Evolutionary conservation across 352 stramenopile genomes (phyloP).

Genomic region (Phytopythium boreale): DNA sequence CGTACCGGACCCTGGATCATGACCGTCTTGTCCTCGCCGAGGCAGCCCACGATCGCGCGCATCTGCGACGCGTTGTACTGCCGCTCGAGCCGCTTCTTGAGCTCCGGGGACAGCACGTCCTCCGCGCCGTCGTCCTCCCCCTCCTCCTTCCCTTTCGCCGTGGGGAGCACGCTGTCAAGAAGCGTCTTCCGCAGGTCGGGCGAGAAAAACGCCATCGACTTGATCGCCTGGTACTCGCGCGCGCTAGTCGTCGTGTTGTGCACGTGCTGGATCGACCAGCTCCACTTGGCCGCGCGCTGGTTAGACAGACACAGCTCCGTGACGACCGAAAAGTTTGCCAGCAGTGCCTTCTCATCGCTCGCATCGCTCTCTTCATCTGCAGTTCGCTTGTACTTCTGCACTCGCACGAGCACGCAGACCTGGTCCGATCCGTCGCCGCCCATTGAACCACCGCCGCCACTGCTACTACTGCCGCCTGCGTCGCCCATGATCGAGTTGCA

Average conservation of each 20-base stretch:
- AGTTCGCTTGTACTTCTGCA: slow-evolving; percentile 21
- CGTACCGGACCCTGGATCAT: slow-evolving; percentile 83
- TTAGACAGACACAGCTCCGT: slow-evolving; percentile 74
- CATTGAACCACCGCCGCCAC: background rate
- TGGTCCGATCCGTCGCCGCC: slow-evolving; percentile 32
- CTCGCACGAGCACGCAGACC: slow-evolving; percentile 61
- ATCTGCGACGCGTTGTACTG: slow-evolving; percentile 80
- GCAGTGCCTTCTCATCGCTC: background rate
- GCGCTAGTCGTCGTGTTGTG: slow-evolving; percentile 75
- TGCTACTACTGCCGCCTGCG: background rate
- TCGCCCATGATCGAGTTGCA: slow-evolving; percentile 57
- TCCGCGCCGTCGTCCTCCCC: background rate
- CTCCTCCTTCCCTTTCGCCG: slow-evolving; percentile 7
- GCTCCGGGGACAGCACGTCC: slow-evolving; percentile 32
- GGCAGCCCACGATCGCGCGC: slow-evolving; percentile 60
- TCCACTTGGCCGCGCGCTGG: slow-evolving; percentile 47
- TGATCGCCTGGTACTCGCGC: slow-evolving; percentile 79
- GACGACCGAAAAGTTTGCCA: slow-evolving; percentile 40
- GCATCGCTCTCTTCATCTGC: slow-evolving; percentile 4
- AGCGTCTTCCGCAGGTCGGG: slow-evolving; percentile 51
- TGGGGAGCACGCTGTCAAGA: slow-evolving; percentile 32
- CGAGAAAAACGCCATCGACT: slow-evolving; percentile 52
- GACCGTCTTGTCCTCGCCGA: slow-evolving; percentile 55
- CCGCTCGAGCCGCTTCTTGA: slow-evolving; percentile 45
- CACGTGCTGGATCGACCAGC: slow-evolving; percentile 62